These are phyloP conservation scores for Peniophora sp. DNA, from an alignment of 1,284 basidiomycete genomes.

Conservation along the genomic window DNA sequence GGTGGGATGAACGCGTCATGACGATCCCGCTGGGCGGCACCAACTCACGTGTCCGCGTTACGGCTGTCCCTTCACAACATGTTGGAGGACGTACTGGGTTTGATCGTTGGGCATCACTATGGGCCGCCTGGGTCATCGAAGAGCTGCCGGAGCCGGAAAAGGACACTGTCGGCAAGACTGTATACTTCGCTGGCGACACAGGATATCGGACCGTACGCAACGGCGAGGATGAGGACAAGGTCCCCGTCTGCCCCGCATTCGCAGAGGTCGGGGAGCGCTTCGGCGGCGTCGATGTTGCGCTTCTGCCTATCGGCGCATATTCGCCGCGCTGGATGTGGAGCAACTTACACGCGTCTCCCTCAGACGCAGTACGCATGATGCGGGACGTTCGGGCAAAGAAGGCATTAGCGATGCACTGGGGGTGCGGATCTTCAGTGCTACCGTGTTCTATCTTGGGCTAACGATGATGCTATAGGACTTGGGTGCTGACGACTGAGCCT, in stretches of 20 bases:
- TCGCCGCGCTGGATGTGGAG: slow-evolving; percentile 49
- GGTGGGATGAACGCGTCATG: slow-evolving; percentile 53
- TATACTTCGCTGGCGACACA: slow-evolving; percentile 70
- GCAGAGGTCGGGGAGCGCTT: slow-evolving; percentile 55
- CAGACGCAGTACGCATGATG: slow-evolving; percentile 60
- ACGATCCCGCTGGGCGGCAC: slow-evolving; percentile 22
- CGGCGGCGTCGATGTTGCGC: slow-evolving; percentile 52
- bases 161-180: slow-evolving; percentile 22
- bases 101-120: slow-evolving; percentile 48
- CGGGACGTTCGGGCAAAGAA: slow-evolving; percentile 48
- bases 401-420: slow-evolving; percentile 69
- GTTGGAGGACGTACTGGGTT: slow-evolving; percentile 35
- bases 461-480: slow-evolving; percentile 26
- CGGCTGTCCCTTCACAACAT: slow-evolving; percentile 41
- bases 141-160: slow-evolving; percentile 18
- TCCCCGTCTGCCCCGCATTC: slow-evolving; percentile 62
- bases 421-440: slow-evolving; percentile 26
- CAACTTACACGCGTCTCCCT: slow-evolving; percentile 50
- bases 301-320: slow-evolving; percentile 69
- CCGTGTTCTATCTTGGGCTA: neutral
- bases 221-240: slow-evolving; percentile 40
- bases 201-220: slow-evolving; percentile 42
- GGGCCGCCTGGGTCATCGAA: slow-evolving; percentile 54
- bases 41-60: slow-evolving; percentile 16
- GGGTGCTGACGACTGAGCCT: slow-evolving; percentile 45